Conservation (phyloP, 306 rosid genomes). For the Biancaea sappan region DNA sequence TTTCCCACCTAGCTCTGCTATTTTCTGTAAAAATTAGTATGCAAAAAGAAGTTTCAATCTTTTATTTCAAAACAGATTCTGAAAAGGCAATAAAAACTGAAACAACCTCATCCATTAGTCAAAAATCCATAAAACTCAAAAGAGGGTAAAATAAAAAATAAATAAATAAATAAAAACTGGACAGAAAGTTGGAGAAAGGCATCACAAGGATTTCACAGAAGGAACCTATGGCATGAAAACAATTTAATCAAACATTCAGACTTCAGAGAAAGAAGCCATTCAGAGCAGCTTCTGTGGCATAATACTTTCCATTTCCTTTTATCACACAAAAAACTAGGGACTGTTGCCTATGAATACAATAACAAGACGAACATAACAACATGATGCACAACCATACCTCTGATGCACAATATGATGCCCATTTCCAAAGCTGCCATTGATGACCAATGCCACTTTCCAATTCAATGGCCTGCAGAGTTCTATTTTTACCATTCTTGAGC, state of each 20-base stretch:
- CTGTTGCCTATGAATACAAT: constrained; percentile 25
- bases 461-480: constrained; percentile 94
- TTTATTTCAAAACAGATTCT: constrained; percentile 19
- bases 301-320: constrained; percentile 11
- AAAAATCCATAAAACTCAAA: constrained; percentile 3
- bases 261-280: constrained; percentile 2
- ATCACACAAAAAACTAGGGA: neutral
- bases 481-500: constrained; percentile 73
- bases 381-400: constrained; percentile 62
- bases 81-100: neutral
- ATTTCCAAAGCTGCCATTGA: constrained; percentile 98
- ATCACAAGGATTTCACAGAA: neutral
- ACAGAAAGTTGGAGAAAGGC: neutral
- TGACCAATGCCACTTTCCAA: constrained; percentile 93
- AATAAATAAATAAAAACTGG: neutral
- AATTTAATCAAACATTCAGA: constrained; percentile 18
- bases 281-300: constrained; percentile 28
- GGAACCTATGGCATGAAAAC: neutral
- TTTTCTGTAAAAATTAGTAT: constrained; percentile 63
- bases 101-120: constrained; percentile 9
- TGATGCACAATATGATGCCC: constrained; percentile 97
- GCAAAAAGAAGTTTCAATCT: constrained; percentile 30
- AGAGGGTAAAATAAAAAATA: neutral
- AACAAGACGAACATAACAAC: constrained; percentile 26
- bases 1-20: constrained; percentile 88